A percentile compares a stretch with the other conserved stretches of the same genome.
Evolutionary conservation across 495 filamentous ascomycete species (phyloP).

Genomic region (Penicillium silybi): DNA sequence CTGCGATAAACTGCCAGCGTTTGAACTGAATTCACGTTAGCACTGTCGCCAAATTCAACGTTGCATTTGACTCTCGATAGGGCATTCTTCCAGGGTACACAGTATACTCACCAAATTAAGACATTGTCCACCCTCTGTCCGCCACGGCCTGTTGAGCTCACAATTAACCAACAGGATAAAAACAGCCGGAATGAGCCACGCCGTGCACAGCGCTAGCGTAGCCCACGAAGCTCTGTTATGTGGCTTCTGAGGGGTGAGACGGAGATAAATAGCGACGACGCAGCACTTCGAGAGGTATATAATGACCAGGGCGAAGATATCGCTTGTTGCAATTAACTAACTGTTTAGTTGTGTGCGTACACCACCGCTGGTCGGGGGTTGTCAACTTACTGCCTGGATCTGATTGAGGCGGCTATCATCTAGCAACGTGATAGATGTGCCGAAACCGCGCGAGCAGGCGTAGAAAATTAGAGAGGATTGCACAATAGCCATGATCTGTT

Average conservation of each 20-base stretch:
- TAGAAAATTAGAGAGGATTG: constrained; percentile 37
- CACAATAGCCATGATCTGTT: constrained; percentile 29
- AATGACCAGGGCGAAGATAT: constrained; percentile 42
- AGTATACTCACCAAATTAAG: constrained; percentile 29
- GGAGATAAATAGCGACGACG: constrained; percentile 43
- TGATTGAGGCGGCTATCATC: constrained; percentile 21
- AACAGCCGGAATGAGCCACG: constrained; percentile 34
- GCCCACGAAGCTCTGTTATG: constrained; percentile 37
- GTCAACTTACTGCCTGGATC: constrained; percentile 34
- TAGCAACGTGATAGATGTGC: constrained; percentile 37
- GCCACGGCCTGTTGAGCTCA: constrained; percentile 38
- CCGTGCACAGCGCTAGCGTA: constrained; percentile 30
- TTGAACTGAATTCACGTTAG: constrained; percentile 22
- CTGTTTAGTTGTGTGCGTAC: constrained; percentile 5
- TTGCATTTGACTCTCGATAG: neutral
- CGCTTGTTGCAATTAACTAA: constrained; percentile 36
- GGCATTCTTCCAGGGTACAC: neutral
- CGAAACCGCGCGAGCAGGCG: constrained; percentile 35
- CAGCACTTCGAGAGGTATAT: constrained; percentile 47
- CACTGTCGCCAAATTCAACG: neutral
- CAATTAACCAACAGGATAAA: constrained; percentile 38
- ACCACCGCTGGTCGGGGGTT: neutral
- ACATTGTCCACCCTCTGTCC: constrained; percentile 29
- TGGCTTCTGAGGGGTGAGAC: constrained; percentile 41
- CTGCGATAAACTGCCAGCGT: constrained; percentile 43